phyloP scores from a whole-genome alignment of 176 grass and related monocot genomes.

The Avena insularis region DNA sequence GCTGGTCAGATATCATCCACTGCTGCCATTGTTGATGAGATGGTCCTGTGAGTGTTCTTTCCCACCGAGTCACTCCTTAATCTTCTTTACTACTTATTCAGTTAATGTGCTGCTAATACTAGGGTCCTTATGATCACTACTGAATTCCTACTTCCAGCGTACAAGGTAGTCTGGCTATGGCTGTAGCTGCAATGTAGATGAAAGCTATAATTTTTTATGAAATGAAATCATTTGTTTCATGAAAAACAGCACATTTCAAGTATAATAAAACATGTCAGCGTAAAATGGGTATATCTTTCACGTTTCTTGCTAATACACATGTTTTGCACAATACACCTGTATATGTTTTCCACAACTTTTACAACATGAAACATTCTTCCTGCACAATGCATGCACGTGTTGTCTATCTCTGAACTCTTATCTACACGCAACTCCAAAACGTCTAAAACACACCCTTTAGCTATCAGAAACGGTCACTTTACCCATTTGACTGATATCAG shows the following conservation, averaged over 20 bases:
- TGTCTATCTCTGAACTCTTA: background rate
- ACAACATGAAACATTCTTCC: background rate
- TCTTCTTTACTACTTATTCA: background rate
- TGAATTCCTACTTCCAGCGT: slow-evolving; percentile 5
- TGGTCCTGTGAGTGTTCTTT: slow-evolving; percentile 33
- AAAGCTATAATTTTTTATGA: background rate
- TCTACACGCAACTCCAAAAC: background rate
- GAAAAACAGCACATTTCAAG: background rate
- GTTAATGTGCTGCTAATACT: background rate
- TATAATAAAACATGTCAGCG: background rate
- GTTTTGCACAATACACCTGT: background rate
- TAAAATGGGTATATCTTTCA: slow-evolving; percentile 13
- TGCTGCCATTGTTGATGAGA: slow-evolving; percentile 17
- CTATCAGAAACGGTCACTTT: background rate
- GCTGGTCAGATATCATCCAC: slow-evolving; percentile 21
- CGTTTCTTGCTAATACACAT: background rate
- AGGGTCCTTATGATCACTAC: background rate
- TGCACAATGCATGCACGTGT: background rate
- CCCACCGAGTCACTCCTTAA: background rate
- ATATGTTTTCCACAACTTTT: background rate
- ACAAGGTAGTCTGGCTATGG: background rate
- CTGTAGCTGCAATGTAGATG: background rate
- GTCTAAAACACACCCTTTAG: background rate
- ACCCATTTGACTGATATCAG: background rate
- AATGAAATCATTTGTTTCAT: slow-evolving; percentile 5